These are phyloP conservation scores for Phaeotremella fagi DNA, from an alignment of 768 basidiomycete species.

Conservation along the genomic window DNA sequence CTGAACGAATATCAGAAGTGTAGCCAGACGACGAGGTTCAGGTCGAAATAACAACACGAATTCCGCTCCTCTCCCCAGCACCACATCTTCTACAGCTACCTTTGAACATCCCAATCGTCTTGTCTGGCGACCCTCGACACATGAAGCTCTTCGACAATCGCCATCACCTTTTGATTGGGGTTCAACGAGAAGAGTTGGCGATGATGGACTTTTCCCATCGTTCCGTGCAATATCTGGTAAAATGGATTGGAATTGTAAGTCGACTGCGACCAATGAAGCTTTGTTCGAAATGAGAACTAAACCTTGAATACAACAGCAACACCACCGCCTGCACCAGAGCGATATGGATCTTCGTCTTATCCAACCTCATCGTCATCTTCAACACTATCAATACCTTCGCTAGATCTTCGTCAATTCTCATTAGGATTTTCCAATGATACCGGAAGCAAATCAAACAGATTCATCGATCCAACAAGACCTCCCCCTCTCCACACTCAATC, in stretches of 20 bases:
- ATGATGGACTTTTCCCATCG: constrained; percentile 16
- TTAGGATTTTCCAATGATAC: neutral
- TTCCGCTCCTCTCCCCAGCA: neutral
- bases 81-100: neutral
- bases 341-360: neutral
- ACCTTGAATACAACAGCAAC: constrained; percentile 3
- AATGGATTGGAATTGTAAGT: constrained; percentile 17
- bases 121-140: neutral
- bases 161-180: neutral
- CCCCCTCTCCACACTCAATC: no score
- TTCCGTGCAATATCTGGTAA: constrained; percentile 5
- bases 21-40: neutral
- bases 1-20: neutral
- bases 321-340: constrained; percentile 1
- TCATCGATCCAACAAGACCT: no score
- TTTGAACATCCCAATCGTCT: neutral
- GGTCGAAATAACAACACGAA: no score
- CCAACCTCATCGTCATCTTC: neutral
- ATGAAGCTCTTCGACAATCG: neutral
- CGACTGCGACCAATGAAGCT: neutral
- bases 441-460: neutral
- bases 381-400: neutral
- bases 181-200: constrained; percentile 7
- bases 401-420: neutral
- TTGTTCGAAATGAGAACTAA: neutral